Conservation (phyloP, 139 green algal genomes). For the Chlorella vulgaris region DNA sequence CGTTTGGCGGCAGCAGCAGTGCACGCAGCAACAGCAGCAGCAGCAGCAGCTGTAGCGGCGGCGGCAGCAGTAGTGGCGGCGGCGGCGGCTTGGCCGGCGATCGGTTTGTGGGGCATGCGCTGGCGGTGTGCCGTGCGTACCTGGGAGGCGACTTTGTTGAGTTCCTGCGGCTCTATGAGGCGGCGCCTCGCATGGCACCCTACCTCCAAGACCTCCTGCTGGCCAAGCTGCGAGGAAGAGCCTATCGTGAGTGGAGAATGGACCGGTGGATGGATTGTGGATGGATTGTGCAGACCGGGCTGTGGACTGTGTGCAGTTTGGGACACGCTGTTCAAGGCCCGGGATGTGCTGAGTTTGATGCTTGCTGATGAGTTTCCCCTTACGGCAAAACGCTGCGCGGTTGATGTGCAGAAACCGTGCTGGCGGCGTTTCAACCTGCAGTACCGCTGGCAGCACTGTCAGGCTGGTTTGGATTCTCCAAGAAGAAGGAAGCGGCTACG, state of each 20-base stretch:
- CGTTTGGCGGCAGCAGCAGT: not conserved
- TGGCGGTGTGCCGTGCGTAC: slow-evolving; percentile 31
- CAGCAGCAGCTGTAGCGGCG: not conserved
- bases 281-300: not conserved
- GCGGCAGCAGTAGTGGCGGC: not conserved
- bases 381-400: too few relatives aligned
- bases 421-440: slow-evolving; percentile 22
- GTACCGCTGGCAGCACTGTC: slow-evolving; percentile 12
- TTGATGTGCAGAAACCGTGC: slow-evolving; percentile 24
- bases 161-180: slow-evolving; percentile 62
- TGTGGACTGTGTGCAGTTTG: not conserved
- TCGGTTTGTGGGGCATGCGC: slow-evolving; percentile 46
- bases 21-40: too few relatives aligned
- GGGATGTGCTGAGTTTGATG: not conserved
- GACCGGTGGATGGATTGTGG: not conserved
- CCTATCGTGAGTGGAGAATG: not conserved
- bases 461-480: slow-evolving; percentile 32
- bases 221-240: slow-evolving; percentile 9
- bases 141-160: slow-evolving; percentile 39
- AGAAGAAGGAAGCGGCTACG: not conserved
- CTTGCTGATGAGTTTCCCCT: too few relatives aligned
- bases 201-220: slow-evolving; percentile 73
- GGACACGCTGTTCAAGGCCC: not conserved
- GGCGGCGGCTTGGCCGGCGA: slow-evolving; percentile 26
- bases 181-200: slow-evolving; percentile 64